Percentiles rank a stretch among this genome's conserved stretches.
phyloP scores from a whole-genome alignment of 306 rosid genomes.

The Trichosanthes cucumerina region DNA sequence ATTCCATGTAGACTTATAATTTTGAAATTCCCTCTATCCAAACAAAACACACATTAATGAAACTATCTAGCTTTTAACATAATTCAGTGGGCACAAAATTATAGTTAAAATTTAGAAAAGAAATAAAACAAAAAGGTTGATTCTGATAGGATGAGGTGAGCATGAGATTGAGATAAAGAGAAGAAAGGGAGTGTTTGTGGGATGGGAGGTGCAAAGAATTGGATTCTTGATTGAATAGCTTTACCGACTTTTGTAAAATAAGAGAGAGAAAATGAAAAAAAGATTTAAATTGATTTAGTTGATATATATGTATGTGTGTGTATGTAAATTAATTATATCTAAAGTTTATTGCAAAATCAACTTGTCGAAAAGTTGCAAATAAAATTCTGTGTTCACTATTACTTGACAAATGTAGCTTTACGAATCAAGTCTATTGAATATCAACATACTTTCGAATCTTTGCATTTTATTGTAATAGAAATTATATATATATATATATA shows the following conservation, averaged over 20 bases:
- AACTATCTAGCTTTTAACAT: neutral
- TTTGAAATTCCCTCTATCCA: neutral
- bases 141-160: neutral
- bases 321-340: neutral
- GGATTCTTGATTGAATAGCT: slow-evolving; percentile 1
- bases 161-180: slow-evolving; percentile 1
- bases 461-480: too few species aligned
- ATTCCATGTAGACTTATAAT: neutral
- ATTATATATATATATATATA: too few species aligned
- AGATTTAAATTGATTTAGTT: neutral
- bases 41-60: neutral
- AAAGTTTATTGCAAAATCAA: neutral
- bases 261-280: neutral
- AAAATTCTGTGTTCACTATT: neutral
- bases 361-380: neutral
- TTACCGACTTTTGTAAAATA: neutral
- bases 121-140: neutral
- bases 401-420: neutral
- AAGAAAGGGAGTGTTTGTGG: neutral
- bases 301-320: neutral
- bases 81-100: neutral
- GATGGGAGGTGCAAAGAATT: slow-evolving; percentile 3
- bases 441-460: neutral
- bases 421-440: neutral
- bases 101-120: neutral